phyloP scores from a whole-genome alignment of 78 protist species.

The Pigoraptor vietnamica region DNA sequence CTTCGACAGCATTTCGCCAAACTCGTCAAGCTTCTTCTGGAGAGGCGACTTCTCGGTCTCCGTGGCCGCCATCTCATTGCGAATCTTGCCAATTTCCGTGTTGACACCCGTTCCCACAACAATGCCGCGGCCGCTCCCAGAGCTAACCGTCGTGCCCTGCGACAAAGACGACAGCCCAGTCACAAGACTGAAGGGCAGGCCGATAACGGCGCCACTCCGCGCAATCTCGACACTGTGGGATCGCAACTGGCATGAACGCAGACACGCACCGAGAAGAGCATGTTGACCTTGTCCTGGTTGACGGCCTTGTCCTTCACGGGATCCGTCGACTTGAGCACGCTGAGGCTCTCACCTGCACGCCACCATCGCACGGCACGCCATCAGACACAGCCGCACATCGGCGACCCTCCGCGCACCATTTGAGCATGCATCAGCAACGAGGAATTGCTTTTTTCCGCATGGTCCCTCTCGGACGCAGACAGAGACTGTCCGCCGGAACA shows the following conservation, averaged over 20 bases:
- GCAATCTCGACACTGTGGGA: conserved; percentile 42
- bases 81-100: conserved; percentile 79
- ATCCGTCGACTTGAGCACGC: conserved; percentile 27
- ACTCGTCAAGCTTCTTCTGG: conserved; percentile 63
- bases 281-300: conserved; percentile 23
- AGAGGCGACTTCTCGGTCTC: conserved; percentile 50
- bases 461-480: too few species aligned
- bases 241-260: too few species aligned
- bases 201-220: conserved; percentile 24
- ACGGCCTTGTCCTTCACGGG: background rate
- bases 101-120: conserved; percentile 81
- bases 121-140: conserved; percentile 71
- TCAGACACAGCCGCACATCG: too few species aligned
- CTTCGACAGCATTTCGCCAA: conserved; percentile 38
- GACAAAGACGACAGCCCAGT: conserved; percentile 23
- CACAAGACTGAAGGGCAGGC: conserved; percentile 91
- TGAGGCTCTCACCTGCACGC: background rate
- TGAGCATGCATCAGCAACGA: too few species aligned
- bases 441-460: too few species aligned
- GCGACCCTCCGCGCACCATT: too few species aligned
- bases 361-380: too few species aligned
- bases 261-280: conserved; percentile 16
- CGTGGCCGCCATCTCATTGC: conserved; percentile 15
- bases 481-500: too few species aligned
- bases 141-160: conserved; percentile 37